Evolutionary conservation across 192 early-diverging fungal species (phyloP).

Genomic region (Backusella mclennaniae): DNA sequence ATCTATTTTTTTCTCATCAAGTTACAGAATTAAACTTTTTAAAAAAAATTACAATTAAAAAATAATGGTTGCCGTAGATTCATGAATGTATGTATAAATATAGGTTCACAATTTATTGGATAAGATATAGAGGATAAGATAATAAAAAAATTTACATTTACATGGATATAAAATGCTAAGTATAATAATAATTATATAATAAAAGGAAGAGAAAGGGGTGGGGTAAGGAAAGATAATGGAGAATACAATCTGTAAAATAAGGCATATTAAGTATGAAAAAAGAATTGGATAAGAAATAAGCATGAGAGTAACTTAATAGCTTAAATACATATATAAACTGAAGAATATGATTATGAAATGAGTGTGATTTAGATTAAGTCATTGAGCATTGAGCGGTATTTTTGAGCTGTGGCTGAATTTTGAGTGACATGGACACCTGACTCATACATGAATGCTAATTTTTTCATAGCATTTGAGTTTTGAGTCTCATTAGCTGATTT

Average conservation of each 20-base stretch:
- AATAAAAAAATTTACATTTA: not conserved
- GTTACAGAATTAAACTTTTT: too few relatives aligned
- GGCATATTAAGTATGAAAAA: not conserved
- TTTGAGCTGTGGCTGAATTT: slow-evolving; percentile 5
- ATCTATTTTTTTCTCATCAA: too few relatives aligned
- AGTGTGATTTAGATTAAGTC: not conserved
- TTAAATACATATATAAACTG: slow-evolving; percentile 6
- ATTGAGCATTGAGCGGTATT: not conserved
- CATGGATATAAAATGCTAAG: slow-evolving; percentile 2
- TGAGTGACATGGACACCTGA: not conserved
- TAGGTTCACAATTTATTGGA: not conserved
- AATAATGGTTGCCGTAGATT: too few relatives aligned
- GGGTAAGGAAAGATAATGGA: slow-evolving; percentile 3
- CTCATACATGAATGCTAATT: slow-evolving; percentile 16
- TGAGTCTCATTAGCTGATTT: slow-evolving; percentile 12
- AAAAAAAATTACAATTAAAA: too few relatives aligned
- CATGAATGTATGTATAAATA: not conserved
- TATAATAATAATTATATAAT: not conserved
- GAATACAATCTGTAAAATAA: not conserved
- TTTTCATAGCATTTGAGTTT: slow-evolving; percentile 16
- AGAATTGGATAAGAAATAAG: not conserved
- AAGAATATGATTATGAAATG: not conserved
- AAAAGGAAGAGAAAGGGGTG: not conserved
- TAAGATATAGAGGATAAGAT: not conserved
- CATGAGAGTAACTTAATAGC: not conserved